These are phyloP conservation scores for Russula sp. DNA, from an alignment of 768 basidiomycete species.

Conservation along the genomic window DNA sequence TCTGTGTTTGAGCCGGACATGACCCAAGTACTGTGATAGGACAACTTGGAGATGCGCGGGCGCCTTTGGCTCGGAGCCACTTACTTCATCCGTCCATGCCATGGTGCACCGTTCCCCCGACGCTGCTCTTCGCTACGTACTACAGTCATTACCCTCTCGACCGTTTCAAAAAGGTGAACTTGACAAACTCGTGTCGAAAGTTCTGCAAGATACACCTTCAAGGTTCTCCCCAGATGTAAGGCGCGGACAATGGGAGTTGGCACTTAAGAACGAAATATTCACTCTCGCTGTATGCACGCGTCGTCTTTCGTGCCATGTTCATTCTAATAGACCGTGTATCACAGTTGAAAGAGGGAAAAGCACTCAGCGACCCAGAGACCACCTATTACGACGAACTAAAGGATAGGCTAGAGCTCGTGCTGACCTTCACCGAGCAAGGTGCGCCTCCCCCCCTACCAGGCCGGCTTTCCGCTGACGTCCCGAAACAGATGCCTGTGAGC, in stretches of 20 bases:
- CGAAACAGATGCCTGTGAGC: conserved; percentile 66
- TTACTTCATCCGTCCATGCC: conserved; percentile 12
- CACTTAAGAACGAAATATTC: conserved; percentile 67
- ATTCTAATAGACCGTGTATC: not conserved
- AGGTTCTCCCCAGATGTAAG: conserved; percentile 46
- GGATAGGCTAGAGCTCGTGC: conserved; percentile 62
- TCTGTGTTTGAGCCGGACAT: conserved; percentile 8
- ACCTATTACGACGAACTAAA: conserved; percentile 58
- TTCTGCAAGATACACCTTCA: conserved; percentile 15
- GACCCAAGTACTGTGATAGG: not conserved
- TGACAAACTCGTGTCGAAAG: conserved; percentile 17
- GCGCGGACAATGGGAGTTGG: conserved; percentile 70
- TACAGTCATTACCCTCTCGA: conserved; percentile 12
- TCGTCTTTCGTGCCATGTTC: not conserved
- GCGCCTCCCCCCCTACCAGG: conserved; percentile 26
- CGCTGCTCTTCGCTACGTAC: conserved; percentile 17
- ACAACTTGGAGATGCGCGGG: not conserved
- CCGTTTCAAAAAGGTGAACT: conserved; percentile 17
- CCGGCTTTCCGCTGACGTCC: conserved; percentile 7
- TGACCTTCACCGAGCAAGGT: conserved; percentile 77
- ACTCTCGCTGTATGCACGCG: conserved; percentile 50
- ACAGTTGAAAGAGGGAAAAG: conserved; percentile 63
- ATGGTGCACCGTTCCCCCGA: conserved; percentile 22
- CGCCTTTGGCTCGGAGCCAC: too few relatives aligned
- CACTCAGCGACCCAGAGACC: conserved; percentile 45